phyloP scores from a whole-genome alignment of 495 filamentous ascomycete species.

The Neurospora terricola region DNA sequence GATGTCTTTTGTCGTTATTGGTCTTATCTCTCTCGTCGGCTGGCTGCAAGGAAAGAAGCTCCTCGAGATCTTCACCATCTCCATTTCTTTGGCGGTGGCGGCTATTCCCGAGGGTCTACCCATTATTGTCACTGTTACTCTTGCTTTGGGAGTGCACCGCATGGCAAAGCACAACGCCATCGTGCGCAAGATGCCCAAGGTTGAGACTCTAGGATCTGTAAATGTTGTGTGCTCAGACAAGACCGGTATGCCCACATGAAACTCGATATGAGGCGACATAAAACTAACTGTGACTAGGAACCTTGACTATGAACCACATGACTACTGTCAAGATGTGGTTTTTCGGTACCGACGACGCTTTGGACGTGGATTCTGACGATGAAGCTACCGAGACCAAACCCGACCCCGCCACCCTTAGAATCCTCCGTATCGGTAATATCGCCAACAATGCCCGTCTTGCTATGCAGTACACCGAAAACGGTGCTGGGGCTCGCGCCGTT shows the following conservation, averaged over 20 bases:
- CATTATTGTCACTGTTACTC: conserved; percentile 94
- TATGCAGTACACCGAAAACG: conserved; percentile 42
- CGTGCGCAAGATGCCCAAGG: conserved; percentile 87
- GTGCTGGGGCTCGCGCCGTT: conserved; percentile 61
- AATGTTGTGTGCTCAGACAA: conserved; percentile 99
- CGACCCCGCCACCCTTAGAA: conserved; percentile 61
- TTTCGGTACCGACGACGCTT: conserved; percentile 58
- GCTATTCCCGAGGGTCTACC: conserved; percentile 96
- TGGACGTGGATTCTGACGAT: conserved; percentile 66
- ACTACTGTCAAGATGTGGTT: conserved; percentile 96
- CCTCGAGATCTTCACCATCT: conserved; percentile 95
- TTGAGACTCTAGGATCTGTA: conserved; percentile 94
- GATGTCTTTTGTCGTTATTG: conserved; percentile 92
- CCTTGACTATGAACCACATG: conserved; percentile 96
- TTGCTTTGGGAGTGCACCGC: conserved; percentile 85
- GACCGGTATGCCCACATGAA: conserved; percentile 46
- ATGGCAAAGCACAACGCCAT: conserved; percentile 94
- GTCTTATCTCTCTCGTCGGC: conserved; percentile 78
- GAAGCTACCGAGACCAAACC: conserved; percentile 48
- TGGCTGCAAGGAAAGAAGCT: conserved; percentile 79
- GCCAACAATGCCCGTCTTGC: conserved; percentile 89
- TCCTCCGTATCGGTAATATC: conserved; percentile 86
- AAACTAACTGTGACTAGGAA: conserved; percentile 40
- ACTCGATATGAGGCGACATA: neutral
- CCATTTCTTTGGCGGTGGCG: conserved; percentile 90